A percentile compares a stretch with the other conserved stretches of the same genome.
These are phyloP conservation scores for Leptodermis oblonga DNA, from an alignment of 257 asterid genomes.

Conservation along the genomic window DNA sequence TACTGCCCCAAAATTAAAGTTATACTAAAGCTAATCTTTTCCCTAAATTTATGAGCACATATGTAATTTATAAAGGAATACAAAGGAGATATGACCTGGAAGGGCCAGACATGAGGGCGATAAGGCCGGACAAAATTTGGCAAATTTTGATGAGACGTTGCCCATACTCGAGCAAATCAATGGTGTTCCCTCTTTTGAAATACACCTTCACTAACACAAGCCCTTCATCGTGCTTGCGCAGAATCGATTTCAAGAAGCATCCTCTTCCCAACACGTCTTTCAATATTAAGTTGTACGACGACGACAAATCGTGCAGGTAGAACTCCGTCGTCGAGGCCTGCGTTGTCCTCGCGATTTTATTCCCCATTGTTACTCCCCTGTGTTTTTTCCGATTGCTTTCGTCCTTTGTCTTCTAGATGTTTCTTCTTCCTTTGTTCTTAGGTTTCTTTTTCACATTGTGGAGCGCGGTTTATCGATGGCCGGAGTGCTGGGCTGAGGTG, in stretches of 20 bases:
- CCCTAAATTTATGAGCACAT: not conserved
- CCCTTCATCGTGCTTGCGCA: conserved; percentile 58
- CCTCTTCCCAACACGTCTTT: conserved; percentile 94
- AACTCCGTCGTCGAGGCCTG: conserved; percentile 98
- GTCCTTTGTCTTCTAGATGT: not conserved
- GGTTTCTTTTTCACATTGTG: conserved; percentile 5
- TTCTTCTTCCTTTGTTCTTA: not conserved
- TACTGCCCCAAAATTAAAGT: not conserved
- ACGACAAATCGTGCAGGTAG: conserved; percentile 89
- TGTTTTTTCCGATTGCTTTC: not conserved
- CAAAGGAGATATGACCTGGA: conserved; percentile 50
- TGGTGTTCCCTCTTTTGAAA: conserved; percentile 94
- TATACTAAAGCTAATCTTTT: not conserved
- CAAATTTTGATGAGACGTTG: conserved; percentile 65
- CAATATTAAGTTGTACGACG: conserved; percentile 82
- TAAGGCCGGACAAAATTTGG: conserved; percentile 51
- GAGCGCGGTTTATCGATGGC: not conserved
- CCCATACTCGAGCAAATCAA: conserved; percentile 82
- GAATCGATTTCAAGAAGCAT: conserved; percentile 71
- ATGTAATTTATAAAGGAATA: not conserved
- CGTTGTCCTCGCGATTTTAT: conserved; percentile 91
- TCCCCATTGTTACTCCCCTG: conserved; percentile 46
- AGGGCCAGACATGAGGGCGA: conserved; percentile 93
- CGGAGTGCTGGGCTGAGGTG: not conserved
- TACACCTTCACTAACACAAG: conserved; percentile 92